phyloP scores from a whole-genome alignment of 202 grass and related monocot genomes.

The Setaria viridis region DNA sequence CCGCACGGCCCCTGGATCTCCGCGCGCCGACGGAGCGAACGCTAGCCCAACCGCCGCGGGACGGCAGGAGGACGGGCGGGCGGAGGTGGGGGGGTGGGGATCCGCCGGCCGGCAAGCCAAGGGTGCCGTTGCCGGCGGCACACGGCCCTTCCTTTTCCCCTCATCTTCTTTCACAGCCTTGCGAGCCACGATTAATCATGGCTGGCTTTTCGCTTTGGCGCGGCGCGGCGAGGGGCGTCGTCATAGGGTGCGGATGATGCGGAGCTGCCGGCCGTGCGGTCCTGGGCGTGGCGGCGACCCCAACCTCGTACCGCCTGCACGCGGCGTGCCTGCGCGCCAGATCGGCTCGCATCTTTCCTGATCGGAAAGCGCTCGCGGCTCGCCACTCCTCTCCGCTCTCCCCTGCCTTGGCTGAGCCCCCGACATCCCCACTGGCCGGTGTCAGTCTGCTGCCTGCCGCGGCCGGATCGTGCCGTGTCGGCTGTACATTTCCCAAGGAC shows the following conservation, averaged over 20 bases:
- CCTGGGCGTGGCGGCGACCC: background rate
- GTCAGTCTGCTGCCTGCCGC: background rate
- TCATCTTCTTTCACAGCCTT: background rate
- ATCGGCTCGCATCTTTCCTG: background rate
- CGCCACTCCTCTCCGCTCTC: background rate
- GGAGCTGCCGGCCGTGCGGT: constrained; percentile 1
- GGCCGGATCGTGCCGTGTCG: constrained; percentile 22
- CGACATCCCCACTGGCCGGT: background rate
- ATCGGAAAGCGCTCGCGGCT: constrained; percentile 1
- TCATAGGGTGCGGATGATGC: background rate
- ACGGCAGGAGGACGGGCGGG: too few relatives aligned
- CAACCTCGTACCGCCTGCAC: constrained; percentile 27
- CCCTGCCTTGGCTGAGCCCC: background rate
- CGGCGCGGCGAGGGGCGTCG: background rate
- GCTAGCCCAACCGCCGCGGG: background rate
- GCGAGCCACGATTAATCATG: constrained; percentile 9
- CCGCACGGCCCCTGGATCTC: constrained; percentile 5
- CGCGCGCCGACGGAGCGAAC: background rate
- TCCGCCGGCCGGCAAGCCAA: background rate
- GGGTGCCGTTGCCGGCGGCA: background rate
- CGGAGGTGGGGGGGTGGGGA: background rate
- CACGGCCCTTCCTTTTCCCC: background rate
- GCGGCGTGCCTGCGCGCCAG: background rate
- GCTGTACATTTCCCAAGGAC: background rate
- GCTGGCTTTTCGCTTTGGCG: background rate